A percentile compares a stretch with the other conserved stretches of the same genome.
These are phyloP conservation scores for Microstegium vimineum DNA, from an alignment of 176 grass and related monocot species.

Conservation along the genomic window DNA sequence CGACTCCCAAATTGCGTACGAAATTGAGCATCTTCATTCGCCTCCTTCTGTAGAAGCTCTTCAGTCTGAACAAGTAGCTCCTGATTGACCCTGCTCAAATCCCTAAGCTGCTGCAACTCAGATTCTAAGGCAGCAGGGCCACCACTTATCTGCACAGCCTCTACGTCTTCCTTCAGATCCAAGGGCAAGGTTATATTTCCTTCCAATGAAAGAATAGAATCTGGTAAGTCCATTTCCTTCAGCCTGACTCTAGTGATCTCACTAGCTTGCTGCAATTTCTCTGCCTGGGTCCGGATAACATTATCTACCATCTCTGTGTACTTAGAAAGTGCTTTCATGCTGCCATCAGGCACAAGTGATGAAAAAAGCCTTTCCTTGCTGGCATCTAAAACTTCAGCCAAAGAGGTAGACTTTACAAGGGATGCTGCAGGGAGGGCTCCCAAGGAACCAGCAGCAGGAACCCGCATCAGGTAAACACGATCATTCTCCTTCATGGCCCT, in stretches of 20 bases:
- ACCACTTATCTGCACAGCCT: conserved; percentile 96
- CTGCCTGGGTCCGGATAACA: conserved; percentile 81
- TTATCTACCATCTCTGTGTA: conserved; percentile 98
- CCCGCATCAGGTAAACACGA: conserved; percentile 92
- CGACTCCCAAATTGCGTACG: conserved; percentile 86
- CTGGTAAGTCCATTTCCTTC: conserved; percentile 98
- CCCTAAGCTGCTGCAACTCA: conserved; percentile 90
- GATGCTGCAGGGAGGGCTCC: conserved; percentile 65
- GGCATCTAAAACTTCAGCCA: conserved; percentile 86
- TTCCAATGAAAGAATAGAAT: conserved; percentile 96
- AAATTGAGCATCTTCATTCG: conserved; percentile 86
- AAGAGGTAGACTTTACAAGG: conserved; percentile 67
- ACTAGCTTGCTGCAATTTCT: conserved; percentile 94
- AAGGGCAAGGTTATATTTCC: conserved; percentile 83
- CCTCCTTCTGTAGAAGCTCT: conserved; percentile 93
- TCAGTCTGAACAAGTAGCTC: conserved; percentile 88
- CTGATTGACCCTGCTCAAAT: conserved; percentile 95
- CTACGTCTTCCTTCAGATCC: conserved; percentile 82
- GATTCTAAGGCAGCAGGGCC: conserved; percentile 74
- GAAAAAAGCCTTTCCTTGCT: conserved; percentile 93
- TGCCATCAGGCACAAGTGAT: conserved; percentile 82
- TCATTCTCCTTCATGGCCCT: conserved; percentile 92
- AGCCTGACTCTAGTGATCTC: conserved; percentile 90
- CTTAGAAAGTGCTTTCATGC: conserved; percentile 95
- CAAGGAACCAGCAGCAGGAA: conserved; percentile 73